Conservation (phyloP, 225 moss, liverwort and hornwort species). For the Polytrichum formosum region DNA sequence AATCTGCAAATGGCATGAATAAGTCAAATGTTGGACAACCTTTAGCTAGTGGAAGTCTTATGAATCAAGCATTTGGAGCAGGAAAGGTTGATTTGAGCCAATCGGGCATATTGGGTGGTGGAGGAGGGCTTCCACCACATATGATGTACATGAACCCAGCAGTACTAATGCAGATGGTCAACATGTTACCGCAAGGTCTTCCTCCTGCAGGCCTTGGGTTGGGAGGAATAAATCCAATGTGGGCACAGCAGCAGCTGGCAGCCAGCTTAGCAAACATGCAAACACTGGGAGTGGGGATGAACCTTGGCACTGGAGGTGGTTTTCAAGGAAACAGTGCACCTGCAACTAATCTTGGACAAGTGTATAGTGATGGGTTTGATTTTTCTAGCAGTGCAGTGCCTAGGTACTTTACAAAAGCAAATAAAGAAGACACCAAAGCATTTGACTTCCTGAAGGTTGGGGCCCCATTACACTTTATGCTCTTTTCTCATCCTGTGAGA, state of each 20-base stretch:
- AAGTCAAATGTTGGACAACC: slow-evolving; percentile 21
- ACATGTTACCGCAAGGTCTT: slow-evolving; percentile 52
- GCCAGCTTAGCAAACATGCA: slow-evolving; percentile 62
- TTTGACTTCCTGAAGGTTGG: slow-evolving; percentile 83
- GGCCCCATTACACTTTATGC: neutral
- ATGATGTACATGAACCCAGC: slow-evolving; percentile 60
- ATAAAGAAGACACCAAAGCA: slow-evolving; percentile 85
- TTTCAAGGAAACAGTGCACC: slow-evolving; percentile 40
- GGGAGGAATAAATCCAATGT: slow-evolving; percentile 43
- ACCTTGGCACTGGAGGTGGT: slow-evolving; percentile 31
- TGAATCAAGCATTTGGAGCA: slow-evolving; percentile 34
- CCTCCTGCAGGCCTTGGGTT: slow-evolving; percentile 48
- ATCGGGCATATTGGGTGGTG: slow-evolving; percentile 28
- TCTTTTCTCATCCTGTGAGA: neutral
- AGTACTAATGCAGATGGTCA: slow-evolving; percentile 37
- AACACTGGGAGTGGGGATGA: slow-evolving; percentile 59
- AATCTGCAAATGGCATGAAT: neutral
- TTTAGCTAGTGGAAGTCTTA: slow-evolving; percentile 21
- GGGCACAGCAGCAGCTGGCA: slow-evolving; percentile 77
- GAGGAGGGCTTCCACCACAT: slow-evolving; percentile 40
- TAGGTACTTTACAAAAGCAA: slow-evolving; percentile 52
- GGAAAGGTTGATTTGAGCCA: slow-evolving; percentile 30
- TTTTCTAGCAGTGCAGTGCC: slow-evolving; percentile 67
- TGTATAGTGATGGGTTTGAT: slow-evolving; percentile 66
- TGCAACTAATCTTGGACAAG: slow-evolving; percentile 39